A percentile compares a stretch with the other conserved stretches of the same genome.
phyloP scores from a whole-genome alignment of 345 rosid species.

The Rhodomyrtus tomentosa region DNA sequence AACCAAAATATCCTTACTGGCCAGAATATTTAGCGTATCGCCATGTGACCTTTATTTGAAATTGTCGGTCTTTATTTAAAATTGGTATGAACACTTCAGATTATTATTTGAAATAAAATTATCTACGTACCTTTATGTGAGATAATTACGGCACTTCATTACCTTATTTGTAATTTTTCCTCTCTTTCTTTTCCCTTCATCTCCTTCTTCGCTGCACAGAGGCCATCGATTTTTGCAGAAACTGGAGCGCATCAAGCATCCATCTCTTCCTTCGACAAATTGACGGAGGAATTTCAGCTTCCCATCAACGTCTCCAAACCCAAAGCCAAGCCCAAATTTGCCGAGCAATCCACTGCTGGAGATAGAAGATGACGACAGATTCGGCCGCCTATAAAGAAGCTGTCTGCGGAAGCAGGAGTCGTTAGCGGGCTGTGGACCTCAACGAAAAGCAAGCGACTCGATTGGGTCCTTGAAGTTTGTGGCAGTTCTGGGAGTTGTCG shows the following conservation, averaged over 20 bases:
- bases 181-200: neutral
- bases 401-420: constrained; percentile 17
- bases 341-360: too few species aligned
- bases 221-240: neutral
- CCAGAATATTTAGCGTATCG: too few species aligned
- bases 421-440: constrained; percentile 12
- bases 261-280: neutral
- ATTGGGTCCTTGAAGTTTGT: constrained; percentile 29
- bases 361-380: too few species aligned
- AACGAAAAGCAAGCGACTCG: constrained; percentile 51
- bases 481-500: too few species aligned
- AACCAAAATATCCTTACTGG: too few species aligned
- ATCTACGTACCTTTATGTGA: too few species aligned
- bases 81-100: too few species aligned
- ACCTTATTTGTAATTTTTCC: neutral
- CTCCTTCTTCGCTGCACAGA: neutral
- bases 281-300: neutral
- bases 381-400: constrained; percentile 18
- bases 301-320: neutral
- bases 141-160: too few species aligned
- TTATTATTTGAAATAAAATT: too few species aligned
- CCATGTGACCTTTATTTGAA: too few species aligned
- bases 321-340: too few species aligned
- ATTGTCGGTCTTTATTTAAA: too few species aligned
- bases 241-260: neutral